Percentiles rank a stretch among this genome's conserved stretches.
phyloP scores from a whole-genome alignment of 345 rosid genomes.

The rapeseed (Brassica napus) region DNA sequence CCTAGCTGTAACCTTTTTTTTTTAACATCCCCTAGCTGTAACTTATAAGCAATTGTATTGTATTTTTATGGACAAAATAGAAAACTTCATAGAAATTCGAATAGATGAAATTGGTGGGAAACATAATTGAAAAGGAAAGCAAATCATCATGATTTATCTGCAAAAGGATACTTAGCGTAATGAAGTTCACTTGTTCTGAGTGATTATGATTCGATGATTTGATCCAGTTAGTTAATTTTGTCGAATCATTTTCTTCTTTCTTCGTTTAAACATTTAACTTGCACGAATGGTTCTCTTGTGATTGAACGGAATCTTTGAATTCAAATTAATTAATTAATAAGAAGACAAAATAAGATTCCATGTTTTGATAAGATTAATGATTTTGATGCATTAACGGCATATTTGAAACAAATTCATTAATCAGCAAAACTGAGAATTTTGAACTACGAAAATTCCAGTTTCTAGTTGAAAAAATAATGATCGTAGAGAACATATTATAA shows the following conservation, averaged over 20 bases:
- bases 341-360: conserved; percentile 35
- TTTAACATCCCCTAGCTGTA: neutral
- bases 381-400: conserved; percentile 11
- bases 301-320: conserved; percentile 28
- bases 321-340: conserved; percentile 4
- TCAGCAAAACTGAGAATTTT: neutral
- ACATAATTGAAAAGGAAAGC: conserved; percentile 32
- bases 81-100: conserved; percentile 12
- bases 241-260: conserved; percentile 12
- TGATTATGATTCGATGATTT: conserved; percentile 31
- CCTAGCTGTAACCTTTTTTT: neutral
- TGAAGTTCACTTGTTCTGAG: conserved; percentile 31
- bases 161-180: conserved; percentile 33
- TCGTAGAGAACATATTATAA: neutral
- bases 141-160: conserved; percentile 25
- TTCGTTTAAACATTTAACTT: conserved; percentile 28
- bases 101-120: conserved; percentile 18
- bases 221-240: conserved; percentile 14
- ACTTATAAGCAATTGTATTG: neutral
- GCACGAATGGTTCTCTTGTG: conserved; percentile 35
- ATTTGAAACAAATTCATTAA: neutral
- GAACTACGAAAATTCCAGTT: neutral
- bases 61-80: neutral
- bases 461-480: neutral
- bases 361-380: conserved; percentile 9